Evolutionary conservation across 2,329 filamentous ascomycete genomes (phyloP), one percentile per base, ranked within the genome.

Genomic region (Cladosporium sp.): DNA sequence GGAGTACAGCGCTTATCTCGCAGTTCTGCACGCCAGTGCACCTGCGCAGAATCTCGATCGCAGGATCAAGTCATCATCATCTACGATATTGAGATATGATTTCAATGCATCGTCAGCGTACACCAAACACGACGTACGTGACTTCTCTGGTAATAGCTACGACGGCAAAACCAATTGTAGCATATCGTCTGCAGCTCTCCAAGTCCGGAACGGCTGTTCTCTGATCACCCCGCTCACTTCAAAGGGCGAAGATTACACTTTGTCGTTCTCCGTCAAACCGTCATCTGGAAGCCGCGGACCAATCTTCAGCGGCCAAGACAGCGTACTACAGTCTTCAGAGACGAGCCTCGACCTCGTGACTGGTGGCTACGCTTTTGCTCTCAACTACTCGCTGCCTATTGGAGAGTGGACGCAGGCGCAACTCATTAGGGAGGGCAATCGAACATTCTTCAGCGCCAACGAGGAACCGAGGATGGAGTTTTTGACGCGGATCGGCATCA

Each of bases 211-310:
- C 0, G 68, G 70, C 4, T 84, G 82, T 64, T 69, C 69, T 3
- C 59, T 83, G 1, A 69, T 60, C 1, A 83, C 81, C 0, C 80
- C 80, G 0, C 66, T 82, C 8, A 68, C 69, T 0, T 81, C 79
- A 36, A 86, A 85, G 66, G 83, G 83, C 2, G 74, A 81, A 59
- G 75, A 84, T 64, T 85, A 85, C 67, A 83, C 79, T 0, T 74
- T 86, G 1, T 74, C 77, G 0, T 73, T 85, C 14, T 70, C 73
- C 0, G 63, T 81, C 65, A 1, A 75, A 76, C 34, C 75, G 74
- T 0, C 75, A 71, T 2, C 67, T 80, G 17, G 69, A 81, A n/a
- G 66, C 70, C 1, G 79, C 76, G 17, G 65, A 61, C 1, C 80
- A 78, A 65, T 82, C 77, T 4, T 68, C 68, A 3, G 75, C 81